Percentiles rank a stretch among this genome's conserved stretches.
Conservation (phyloP, 116 monocot genomes). For the Iris pallida region DNA sequence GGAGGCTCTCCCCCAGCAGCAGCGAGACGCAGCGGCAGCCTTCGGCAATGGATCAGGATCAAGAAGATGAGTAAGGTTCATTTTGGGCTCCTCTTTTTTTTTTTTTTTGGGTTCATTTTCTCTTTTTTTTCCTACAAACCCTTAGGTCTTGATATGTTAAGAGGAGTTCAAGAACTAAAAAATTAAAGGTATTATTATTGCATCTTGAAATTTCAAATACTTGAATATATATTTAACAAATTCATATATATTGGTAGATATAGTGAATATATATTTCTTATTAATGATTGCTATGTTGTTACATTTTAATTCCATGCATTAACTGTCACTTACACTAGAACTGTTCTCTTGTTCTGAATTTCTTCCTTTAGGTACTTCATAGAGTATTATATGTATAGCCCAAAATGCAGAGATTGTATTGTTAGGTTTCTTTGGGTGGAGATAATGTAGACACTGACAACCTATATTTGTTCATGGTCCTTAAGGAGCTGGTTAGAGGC, state of each 20-base stretch:
- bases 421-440: no score
- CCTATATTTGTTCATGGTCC: no score
- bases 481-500: no score
- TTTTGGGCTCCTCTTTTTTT: not conserved
- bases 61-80: not conserved
- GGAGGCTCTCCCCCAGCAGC: no score
- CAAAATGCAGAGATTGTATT: no score
- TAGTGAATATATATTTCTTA: not conserved
- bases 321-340: not conserved
- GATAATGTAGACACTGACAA: no score
- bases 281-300: no score
- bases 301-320: not conserved
- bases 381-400: no score
- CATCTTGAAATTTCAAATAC: not conserved
- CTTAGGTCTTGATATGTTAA: not conserved
- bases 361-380: not conserved
- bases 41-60: not conserved
- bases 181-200: not conserved
- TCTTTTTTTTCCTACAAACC: no score
- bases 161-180: no score
- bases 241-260: not conserved
- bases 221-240: not conserved
- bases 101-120: not conserved
- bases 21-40: no score
- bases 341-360: not conserved